These are phyloP conservation scores for Wallacemonas collosoma DNA, from an alignment of 208 protist species.

Conservation along the genomic window DNA sequence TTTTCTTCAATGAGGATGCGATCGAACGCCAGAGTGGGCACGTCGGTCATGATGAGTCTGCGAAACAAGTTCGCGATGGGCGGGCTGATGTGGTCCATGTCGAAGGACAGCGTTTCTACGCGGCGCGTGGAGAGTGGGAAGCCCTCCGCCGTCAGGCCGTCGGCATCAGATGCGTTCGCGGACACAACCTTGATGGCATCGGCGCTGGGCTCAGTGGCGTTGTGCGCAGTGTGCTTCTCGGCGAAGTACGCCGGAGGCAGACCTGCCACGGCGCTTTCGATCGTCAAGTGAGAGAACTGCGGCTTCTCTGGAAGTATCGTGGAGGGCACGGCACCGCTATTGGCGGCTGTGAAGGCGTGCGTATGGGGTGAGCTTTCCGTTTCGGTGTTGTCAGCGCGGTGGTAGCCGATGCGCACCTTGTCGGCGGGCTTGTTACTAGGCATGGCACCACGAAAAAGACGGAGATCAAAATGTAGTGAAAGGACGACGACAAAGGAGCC, in stretches of 20 bases:
- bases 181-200: not conserved
- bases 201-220: conserved; percentile 13
- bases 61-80: conserved; percentile 98
- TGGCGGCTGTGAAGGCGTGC: conserved; percentile 47
- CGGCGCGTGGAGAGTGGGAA: conserved; percentile 66
- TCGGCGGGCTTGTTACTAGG: conserved; percentile 21
- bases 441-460: not conserved
- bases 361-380: conserved; percentile 86
- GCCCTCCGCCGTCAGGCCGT: conserved; percentile 7
- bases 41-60: conserved; percentile 96
- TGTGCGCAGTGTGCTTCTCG: conserved; percentile 1
- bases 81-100: conserved; percentile 75
- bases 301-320: conserved; percentile 68
- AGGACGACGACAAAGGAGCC: too few relatives aligned
- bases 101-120: conserved; percentile 82
- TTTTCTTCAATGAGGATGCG: conserved; percentile 97
- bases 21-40: conserved; percentile 99
- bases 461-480: too few relatives aligned
- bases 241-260: conserved; percentile 40
- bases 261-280: conserved; percentile 60
- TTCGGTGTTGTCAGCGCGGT: conserved; percentile 80
- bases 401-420: conserved; percentile 73
- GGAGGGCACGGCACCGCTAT: conserved; percentile 29
- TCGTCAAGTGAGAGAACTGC: conserved; percentile 70
- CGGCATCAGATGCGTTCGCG: conserved; percentile 4